Base-by-base conservation (phyloP, 768 basidiomycete genomes). In the Antrodiella citrinella region DNA sequence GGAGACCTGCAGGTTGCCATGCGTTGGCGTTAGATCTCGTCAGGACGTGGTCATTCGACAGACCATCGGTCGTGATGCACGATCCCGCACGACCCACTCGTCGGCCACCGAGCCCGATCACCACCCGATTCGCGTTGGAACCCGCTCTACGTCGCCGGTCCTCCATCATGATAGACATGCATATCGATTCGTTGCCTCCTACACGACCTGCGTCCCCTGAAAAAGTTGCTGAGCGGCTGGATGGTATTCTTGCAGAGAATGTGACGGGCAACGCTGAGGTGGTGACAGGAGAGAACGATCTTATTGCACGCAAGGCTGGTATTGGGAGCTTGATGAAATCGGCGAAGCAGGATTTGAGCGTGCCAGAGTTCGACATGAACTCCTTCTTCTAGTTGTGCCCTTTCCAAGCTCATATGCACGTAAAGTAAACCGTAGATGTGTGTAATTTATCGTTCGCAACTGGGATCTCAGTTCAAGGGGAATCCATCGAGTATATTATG, bases 91-190 rank as follows among this genome's bases (percentile, higher is more conserved):
- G 30, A 35, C 62, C 51, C 15, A 48, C 55, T 24, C 50, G 52
- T 22, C 52, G 66, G n/a, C 71, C 77, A 3, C 65, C 69, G 18
- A 78, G 75, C 54, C 74, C 78, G 5, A 62, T 66, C 7, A 59
- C 65, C 12, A 61, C 71, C 13, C 80, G 76, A 30, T 78, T 79
- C 56, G 64, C 75, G 4, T 60, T 78, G 12, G 76, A 76, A 48
- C 75, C 77, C 12, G 72, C 74, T 20, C 58, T 78, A 53, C 78
- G 80, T 42, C 79, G 83, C 35, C 71, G 76, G 44, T 77, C 86
- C 3, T 86, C 86, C 4, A 88, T 95, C 56, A 60, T 91, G 58
- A 94, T 95, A 57, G 92, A 96, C 66, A 92, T 96, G 78, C 88
- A 91, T 52, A 73, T 91, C 19, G 67, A 74, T 13, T 77, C 84